Evolutionary conservation across 306 rosid genomes (phyloP).

Genomic region (Neltuma alba): DNA sequence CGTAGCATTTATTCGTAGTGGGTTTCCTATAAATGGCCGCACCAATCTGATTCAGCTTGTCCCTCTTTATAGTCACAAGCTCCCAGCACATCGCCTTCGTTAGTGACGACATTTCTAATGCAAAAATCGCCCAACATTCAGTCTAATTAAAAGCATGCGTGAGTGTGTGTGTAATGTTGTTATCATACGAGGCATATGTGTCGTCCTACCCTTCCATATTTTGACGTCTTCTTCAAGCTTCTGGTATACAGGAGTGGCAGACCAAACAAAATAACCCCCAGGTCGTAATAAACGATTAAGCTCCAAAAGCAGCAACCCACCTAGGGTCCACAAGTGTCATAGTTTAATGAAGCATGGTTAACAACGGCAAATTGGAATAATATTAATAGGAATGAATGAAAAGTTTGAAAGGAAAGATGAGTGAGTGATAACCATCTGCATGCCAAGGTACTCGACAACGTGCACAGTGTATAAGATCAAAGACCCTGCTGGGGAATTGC

Average conservation of each 20-base stretch:
- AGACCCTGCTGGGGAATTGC: slow-evolving; percentile 73
- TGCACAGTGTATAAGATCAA: slow-evolving; percentile 77
- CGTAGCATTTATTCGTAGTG: slow-evolving; percentile 64
- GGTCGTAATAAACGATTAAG: slow-evolving; percentile 73
- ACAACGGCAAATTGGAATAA: not conserved
- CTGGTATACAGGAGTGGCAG: slow-evolving; percentile 81
- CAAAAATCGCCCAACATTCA: slow-evolving; percentile 10
- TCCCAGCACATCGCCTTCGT: slow-evolving; percentile 85
- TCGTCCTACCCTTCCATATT: slow-evolving; percentile 66
- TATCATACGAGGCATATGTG: not conserved
- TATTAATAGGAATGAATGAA: not conserved
- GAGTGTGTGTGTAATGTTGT: not conserved
- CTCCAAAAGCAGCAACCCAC: slow-evolving; percentile 78
- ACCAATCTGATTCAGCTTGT: slow-evolving; percentile 55
- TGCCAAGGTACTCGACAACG: slow-evolving; percentile 90
- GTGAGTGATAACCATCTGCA: slow-evolving; percentile 49
- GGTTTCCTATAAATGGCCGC: slow-evolving; percentile 86
- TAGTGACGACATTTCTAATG: slow-evolving; percentile 60
- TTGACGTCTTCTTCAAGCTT: slow-evolving; percentile 65
- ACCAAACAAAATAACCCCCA: slow-evolving; percentile 83
- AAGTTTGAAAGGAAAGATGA: not conserved
- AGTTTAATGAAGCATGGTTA: not conserved
- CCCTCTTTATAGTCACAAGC: slow-evolving; percentile 69
- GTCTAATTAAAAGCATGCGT: not conserved
- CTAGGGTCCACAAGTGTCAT: slow-evolving; percentile 27